Evolutionary conservation across 352 stramenopile species (phyloP), one percentile per base, ranked within the genome.

Genomic region (Bremia lactucae): DNA sequence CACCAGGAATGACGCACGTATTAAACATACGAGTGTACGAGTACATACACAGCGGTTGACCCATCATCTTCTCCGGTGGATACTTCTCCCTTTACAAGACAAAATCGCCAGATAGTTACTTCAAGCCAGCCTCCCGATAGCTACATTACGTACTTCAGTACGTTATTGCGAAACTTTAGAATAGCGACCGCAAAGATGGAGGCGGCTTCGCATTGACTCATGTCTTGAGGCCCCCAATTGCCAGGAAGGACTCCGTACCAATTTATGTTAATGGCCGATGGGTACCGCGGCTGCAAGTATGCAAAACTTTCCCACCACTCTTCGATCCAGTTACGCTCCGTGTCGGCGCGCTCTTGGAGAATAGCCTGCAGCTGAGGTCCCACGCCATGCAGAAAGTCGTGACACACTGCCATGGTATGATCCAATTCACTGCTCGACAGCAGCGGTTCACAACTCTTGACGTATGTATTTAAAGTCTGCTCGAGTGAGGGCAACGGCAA

Each of bases 171-270:
- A 67, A 95, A 98, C 65, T 96, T 83, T 44, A 93, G 62, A 25
- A 93, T 73, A 0, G 81, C 79, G 42, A 86, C 62, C 10, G 74
- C 81, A 45, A 91, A 90, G 52, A 91, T 93, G 15, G 78, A 82
- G 18, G 78, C 81, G 18, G 81, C 77, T 48, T 96, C 88, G 42
- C 85, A 81, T 22, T 94, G 84, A 49, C 84, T 94, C 58, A 98
- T 83, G 21, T 97, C 77, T 23, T 87, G 67, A 5, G 94, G 77
- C 0, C 81, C 81, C 81, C 81, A 93, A 46, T 91, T 93, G 44
- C 97, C 94, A 0, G 79, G 74, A 35, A 98, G 80, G 26, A 98
- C 88, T 60, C 96, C 96, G 67, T 97, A 98, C 80, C 96, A 98
- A 46, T 93, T 97, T 47, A 98, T 92, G 60, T 98, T 98, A 56